Evolutionary conservation across 2,329 filamentous ascomycete species (phyloP).

Genomic region (Arachnopeziza araneosa): DNA sequence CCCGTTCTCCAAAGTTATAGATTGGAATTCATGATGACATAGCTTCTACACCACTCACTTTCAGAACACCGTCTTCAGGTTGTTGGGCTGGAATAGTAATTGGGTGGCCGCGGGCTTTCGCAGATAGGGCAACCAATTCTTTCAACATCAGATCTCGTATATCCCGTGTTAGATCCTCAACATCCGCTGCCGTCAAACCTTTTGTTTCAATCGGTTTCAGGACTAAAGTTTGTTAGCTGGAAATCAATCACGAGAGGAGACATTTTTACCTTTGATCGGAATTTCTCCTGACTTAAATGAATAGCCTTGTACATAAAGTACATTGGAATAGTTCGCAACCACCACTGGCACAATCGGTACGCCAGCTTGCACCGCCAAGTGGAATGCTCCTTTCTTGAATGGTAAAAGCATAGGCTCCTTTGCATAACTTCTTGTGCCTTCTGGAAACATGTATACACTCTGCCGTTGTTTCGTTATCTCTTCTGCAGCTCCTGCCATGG

Average conservation of each 20-base stretch:
- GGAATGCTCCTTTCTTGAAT: slow-evolving; percentile 99
- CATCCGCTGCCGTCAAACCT: slow-evolving; percentile 67
- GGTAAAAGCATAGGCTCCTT: slow-evolving; percentile 75
- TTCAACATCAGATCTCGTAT: slow-evolving; percentile 72
- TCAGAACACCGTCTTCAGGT: slow-evolving; percentile 19
- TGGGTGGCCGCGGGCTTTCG: slow-evolving; percentile 41
- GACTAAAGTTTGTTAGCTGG: slow-evolving; percentile 44
- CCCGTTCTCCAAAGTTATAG: too few species aligned
- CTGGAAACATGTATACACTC: slow-evolving; percentile 82
- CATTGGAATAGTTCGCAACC: slow-evolving; percentile 71
- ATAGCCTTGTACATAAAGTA: slow-evolving; percentile 58
- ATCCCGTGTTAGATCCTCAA: slow-evolving; percentile 63
- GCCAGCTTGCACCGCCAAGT: slow-evolving; percentile 87
- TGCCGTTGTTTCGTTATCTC: slow-evolving; percentile 70
- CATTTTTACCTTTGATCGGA: slow-evolving; percentile 62
- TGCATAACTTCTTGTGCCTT: slow-evolving; percentile 88
- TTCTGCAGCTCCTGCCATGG: slow-evolving; percentile 75
- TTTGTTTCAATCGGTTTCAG: slow-evolving; percentile 75
- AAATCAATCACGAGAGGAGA: background rate
- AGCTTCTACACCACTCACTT: slow-evolving; percentile 25
- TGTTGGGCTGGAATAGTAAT: slow-evolving; percentile 23
- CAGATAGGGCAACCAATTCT: slow-evolving; percentile 52
- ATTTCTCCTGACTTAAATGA: slow-evolving; percentile 65
- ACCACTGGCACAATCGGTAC: slow-evolving; percentile 89
- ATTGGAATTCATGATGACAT: slow-evolving; percentile 9